phyloP scores from a whole-genome alignment of 129 eudicot genomes.

The Saussurea involucrata region DNA sequence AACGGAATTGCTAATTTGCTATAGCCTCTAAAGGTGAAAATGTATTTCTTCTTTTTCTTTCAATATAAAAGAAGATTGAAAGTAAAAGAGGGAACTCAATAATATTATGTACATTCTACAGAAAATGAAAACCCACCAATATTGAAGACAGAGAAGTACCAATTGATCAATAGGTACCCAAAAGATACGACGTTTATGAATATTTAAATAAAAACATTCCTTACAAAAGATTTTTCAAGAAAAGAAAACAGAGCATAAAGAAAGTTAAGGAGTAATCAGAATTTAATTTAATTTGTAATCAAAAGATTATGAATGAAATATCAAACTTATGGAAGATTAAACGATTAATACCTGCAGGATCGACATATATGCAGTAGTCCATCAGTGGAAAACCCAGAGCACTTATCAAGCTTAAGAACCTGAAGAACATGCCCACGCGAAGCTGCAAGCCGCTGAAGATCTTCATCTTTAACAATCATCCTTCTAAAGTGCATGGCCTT shows the following conservation, averaged over 20 bases:
- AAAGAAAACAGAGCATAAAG: not conserved
- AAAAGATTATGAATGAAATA: not conserved
- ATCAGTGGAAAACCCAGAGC: slow-evolving; percentile 23
- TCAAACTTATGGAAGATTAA: not conserved
- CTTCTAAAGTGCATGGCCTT: slow-evolving; percentile 4
- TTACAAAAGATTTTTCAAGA: too few relatives aligned
- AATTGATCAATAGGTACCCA: not conserved
- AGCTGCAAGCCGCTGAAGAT: slow-evolving; percentile 4
- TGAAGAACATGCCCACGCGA: slow-evolving; percentile 16
- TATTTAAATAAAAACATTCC: not conserved
- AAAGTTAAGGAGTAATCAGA: not conserved
- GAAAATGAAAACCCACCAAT: not conserved
- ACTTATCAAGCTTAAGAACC: slow-evolving; percentile 25
- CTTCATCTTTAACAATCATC: slow-evolving; percentile 24
- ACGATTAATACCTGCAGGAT: slow-evolving; percentile 37
- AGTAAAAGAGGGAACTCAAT: not conserved
- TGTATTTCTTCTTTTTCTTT: not conserved
- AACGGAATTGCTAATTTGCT: not conserved
- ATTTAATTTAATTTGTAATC: not conserved
- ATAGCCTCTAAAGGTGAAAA: not conserved
- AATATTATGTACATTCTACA: not conserved
- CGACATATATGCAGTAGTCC: slow-evolving; percentile 18
- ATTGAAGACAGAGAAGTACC: not conserved
- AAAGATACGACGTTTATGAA: not conserved
- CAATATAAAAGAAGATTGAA: not conserved